Base-by-base conservation (phyloP, 192 early-diverging fungal species). In the Umbelopsis isabellina region DNA sequence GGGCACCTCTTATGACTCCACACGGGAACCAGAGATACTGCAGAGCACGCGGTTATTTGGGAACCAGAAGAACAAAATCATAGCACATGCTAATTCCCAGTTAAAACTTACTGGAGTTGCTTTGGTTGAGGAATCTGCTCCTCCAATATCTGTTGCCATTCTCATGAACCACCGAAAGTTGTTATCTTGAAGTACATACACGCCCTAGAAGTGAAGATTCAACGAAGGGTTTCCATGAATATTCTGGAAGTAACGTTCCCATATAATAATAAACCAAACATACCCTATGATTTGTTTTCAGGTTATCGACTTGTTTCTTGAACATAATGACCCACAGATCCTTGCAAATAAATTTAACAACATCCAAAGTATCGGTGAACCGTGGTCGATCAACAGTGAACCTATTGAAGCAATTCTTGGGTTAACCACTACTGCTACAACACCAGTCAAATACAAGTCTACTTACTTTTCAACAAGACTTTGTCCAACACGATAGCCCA, bases 321-420 rank as follows among this genome's bases (percentile, higher is more conserved):
- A 98, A 99, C 50, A 97, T 78, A 37, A 91, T 80, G 53, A 91
- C 91, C 98, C 98, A 99, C 23, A 97, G 85, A 61, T 99, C 98
- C 77, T 98, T 98, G 85, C 98, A 99, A 11, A 99, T 89, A 85
- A 97, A 99, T 78, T 99, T 99, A 61, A 99, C 92, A 35, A 97
- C 91, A 53, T 98, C 98, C 22, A 99, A 80, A 33, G 91, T 98
- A 82, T 98, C 97, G 0, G 85, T 81, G 74, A 99, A 94, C 6
- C 98, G 90, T 69, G 93, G 87, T 70, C 91, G 86, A 52, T 97
- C 91, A 68, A 90, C 88, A 1, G 96, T 92, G 69, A 94, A 90
- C 70, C 93, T 94, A 80, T 27, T 16, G 23, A 11, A 35, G 22
- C 37, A 23, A 23, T 20, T n/a, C 20, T 25, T n/a, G 35, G 9